Percentiles rank a stretch among this genome's conserved stretches.
Conservation (phyloP, 129 eudicot species). For the Erigeron canadensis region DNA sequence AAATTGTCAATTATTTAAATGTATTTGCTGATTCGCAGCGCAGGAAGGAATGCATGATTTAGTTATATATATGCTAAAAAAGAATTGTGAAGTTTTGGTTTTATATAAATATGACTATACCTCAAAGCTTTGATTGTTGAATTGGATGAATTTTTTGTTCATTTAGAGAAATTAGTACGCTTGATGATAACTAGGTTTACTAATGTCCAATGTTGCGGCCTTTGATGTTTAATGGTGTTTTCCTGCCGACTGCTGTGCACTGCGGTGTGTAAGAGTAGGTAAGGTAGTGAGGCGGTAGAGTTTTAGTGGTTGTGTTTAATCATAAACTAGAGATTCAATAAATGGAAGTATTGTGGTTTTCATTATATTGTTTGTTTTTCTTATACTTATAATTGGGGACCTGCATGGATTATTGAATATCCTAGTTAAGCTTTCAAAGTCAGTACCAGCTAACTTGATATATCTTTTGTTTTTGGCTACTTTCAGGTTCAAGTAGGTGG, state of each 20-base stretch:
- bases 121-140: too few relatives aligned
- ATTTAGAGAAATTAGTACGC: constrained; percentile 5
- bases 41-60: too few relatives aligned
- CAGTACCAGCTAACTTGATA: neutral
- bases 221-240: neutral
- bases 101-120: too few relatives aligned
- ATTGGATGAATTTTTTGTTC: neutral
- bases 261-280: too few relatives aligned
- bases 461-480: constrained; percentile 15
- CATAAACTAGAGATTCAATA: neutral
- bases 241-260: too few relatives aligned
- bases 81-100: too few relatives aligned
- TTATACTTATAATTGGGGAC: neutral
- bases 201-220: neutral
- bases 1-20: neutral
- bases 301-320: too few relatives aligned
- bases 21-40: too few relatives aligned
- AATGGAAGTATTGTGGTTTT: neutral
- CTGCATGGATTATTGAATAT: constrained; percentile 2
- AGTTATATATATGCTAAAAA: too few relatives aligned
- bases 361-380: neutral
- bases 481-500: constrained; percentile 80
- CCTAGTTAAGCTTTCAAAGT: neutral
- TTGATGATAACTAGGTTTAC: neutral
- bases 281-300: too few relatives aligned